Evolutionary conservation across 2,329 filamentous ascomycete genomes (phyloP).

Genomic region (Elsinoe perseae): DNA sequence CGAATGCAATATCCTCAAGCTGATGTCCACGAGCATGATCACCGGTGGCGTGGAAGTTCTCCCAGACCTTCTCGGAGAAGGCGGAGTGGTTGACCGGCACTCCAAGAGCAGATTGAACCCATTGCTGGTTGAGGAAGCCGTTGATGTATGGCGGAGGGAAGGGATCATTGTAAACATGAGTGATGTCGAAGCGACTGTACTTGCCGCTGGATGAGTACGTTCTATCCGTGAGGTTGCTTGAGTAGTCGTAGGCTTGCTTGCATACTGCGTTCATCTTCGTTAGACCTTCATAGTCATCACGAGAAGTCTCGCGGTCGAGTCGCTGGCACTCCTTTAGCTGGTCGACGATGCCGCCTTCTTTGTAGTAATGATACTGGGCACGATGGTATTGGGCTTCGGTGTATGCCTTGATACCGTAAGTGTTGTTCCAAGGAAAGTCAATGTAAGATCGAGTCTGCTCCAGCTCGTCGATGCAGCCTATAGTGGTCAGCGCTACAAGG

Average conservation of each 20-base stretch:
- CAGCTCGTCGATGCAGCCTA: conserved; percentile 49
- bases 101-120: conserved; percentile 53
- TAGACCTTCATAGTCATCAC: conserved; percentile 39
- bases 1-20: conserved; percentile 33
- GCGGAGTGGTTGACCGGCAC: conserved; percentile 27
- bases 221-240: conserved; percentile 36
- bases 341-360: conserved; percentile 47
- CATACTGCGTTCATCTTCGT: conserved; percentile 27
- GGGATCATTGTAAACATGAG: conserved; percentile 43
- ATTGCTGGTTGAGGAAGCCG: conserved; percentile 56
- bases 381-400: conserved; percentile 40
- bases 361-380: conserved; percentile 38
- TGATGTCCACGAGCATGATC: conserved; percentile 37
- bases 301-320: conserved; percentile 43
- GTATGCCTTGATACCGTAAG: conserved; percentile 48
- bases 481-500: conserved; percentile 38
- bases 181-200: conserved; percentile 52
- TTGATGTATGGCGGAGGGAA: conserved; percentile 53
- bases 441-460: conserved; percentile 37
- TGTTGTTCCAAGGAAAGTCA: conserved; percentile 47
- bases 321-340: conserved; percentile 46
- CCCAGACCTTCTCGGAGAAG: conserved; percentile 36
- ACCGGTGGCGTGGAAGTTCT: conserved; percentile 32
- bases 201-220: conserved; percentile 39
- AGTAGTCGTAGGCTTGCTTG: conserved; percentile 32